These are phyloP conservation scores for Lentinula sp. DNA, from an alignment of 768 basidiomycete genomes.

Conservation along the genomic window DNA sequence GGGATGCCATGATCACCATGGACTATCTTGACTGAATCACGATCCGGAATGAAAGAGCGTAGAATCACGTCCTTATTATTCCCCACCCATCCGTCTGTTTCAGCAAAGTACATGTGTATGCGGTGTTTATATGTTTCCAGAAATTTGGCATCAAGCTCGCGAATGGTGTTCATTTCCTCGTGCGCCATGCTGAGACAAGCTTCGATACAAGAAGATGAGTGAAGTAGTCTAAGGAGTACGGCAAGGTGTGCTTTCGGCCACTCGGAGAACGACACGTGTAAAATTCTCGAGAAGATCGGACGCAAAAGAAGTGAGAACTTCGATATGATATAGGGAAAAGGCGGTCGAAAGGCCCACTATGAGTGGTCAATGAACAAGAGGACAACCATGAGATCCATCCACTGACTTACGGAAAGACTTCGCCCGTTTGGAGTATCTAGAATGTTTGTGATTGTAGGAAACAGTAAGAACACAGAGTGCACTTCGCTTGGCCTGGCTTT, in stretches of 20 bases:
- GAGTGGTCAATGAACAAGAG: neutral
- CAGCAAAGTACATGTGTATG: conserved; percentile 52
- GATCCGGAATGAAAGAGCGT: conserved; percentile 28
- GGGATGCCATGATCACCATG: conserved; percentile 45
- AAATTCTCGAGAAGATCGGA: conserved; percentile 29
- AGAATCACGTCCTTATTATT: conserved; percentile 42
- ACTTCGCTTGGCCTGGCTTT: conserved; percentile 36
- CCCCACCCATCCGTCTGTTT: conserved; percentile 66
- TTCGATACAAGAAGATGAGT: conserved; percentile 43
- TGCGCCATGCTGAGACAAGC: conserved; percentile 56
- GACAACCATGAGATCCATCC: neutral
- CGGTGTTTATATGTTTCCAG: conserved; percentile 33
- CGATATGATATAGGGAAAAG: conserved; percentile 37
- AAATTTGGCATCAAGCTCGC: conserved; percentile 40
- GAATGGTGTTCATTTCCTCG: conserved; percentile 64
- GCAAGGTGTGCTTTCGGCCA: conserved; percentile 45
- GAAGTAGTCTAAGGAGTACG: conserved; percentile 43
- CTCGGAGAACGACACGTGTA: conserved; percentile 37
- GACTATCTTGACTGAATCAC: conserved; percentile 28
- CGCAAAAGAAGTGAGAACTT: conserved; percentile 38
- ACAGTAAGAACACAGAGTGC: conserved; percentile 51
- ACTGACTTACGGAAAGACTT: conserved; percentile 44
- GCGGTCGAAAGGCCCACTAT: conserved; percentile 43
- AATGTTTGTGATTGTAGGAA: conserved; percentile 66
- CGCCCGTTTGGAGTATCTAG: conserved; percentile 59